Evolutionary conservation across 2,329 filamentous ascomycete genomes (phyloP), one percentile per base, ranked within the genome.

Genomic region (Colletotrichum theobromicola): DNA sequence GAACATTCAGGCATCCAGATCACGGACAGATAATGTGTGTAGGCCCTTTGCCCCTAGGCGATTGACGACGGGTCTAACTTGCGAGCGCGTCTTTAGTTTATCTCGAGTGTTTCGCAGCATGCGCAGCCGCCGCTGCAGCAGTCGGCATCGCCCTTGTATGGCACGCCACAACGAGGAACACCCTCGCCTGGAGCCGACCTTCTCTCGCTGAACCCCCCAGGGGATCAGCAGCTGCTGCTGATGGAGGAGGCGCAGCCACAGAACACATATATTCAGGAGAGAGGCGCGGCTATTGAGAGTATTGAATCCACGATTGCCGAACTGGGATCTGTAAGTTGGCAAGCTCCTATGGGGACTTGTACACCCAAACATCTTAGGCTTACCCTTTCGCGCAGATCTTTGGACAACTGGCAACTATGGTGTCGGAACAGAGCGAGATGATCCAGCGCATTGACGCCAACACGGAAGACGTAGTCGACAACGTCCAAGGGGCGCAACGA

Each of bases 371-470:
- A n/a, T 10, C 4, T 6, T 60, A 35, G 28, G 24, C 61, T 74
- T 12, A 72, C 30, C n/a, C 21, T 18, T 13, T 8, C 7, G 77
- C 34, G 10, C 34, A 74, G 16, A 98, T 98, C 76, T 98, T 98
- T 82, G 95, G 95, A 10, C 96, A 99, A 84, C 87, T 99, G 64
- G 96, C 97, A 42, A 93, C 95, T 78, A 98, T 99, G 97, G 97
- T 99, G 34, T 95, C 94, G 70, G 96, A 99, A 83, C 97, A 99
- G 85, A 95, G 94, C 76, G 97, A 98, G 85, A 98, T 98, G 94
- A 98, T 99, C 77, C 95, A 98, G 85, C 90, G 96, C 64, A 98
- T 98, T 81, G 96, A 98, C 80, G 96, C 96, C 77, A 98, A 98
- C 84, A 98, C 96, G 2, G 97, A 99, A 81, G 96, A 98, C 79